Conservation (phyloP, 2,329 filamentous ascomycete species). For the Penicillium sp. region DNA sequence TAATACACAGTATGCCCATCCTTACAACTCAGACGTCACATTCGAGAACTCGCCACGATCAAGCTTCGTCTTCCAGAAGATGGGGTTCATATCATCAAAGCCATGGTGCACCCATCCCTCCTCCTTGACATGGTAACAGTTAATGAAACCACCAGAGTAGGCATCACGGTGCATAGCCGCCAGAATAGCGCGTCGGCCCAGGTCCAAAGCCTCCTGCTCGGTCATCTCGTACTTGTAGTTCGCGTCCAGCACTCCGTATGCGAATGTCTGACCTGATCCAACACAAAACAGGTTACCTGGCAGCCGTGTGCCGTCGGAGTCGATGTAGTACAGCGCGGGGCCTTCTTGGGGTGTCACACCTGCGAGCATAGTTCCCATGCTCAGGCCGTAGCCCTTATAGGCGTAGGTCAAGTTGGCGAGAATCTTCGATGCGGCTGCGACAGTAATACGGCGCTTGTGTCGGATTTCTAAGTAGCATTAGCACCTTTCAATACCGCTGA, state of each 20-base stretch:
- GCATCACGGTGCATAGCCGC: conserved; percentile 95
- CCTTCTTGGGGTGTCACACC: conserved; percentile 81
- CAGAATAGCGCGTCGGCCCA: conserved; percentile 86
- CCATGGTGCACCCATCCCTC: conserved; percentile 98
- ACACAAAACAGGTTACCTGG: conserved; percentile 97
- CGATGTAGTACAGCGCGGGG: conserved; percentile 97
- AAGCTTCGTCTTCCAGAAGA: conserved; percentile 99
- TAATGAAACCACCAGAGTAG: conserved; percentile 98
- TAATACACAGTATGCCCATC: conserved; percentile 6
- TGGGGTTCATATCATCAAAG: conserved; percentile 95
- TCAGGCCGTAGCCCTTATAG: conserved; percentile 98
- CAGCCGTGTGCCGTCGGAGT: conserved; percentile 89
- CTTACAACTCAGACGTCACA: conserved; percentile 67
- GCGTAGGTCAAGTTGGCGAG: conserved; percentile 96
- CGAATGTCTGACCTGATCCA: conserved; percentile 95
- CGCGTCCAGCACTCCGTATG: conserved; percentile 94
- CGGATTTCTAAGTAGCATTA: conserved; percentile 61
- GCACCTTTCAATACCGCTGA: background rate
- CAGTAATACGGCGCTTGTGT: conserved; percentile 97
- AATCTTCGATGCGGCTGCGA: conserved; percentile 96
- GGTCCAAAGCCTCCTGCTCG: conserved; percentile 81
- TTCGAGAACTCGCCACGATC: conserved; percentile 98
- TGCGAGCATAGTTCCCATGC: conserved; percentile 99
- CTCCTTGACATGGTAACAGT: conserved; percentile 98
- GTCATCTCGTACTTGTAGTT: conserved; percentile 87